Percentiles rank a stretch among this genome's conserved stretches.
Conservation (phyloP, 306 rosid species). For the Citrullus mucosospermus region DNA sequence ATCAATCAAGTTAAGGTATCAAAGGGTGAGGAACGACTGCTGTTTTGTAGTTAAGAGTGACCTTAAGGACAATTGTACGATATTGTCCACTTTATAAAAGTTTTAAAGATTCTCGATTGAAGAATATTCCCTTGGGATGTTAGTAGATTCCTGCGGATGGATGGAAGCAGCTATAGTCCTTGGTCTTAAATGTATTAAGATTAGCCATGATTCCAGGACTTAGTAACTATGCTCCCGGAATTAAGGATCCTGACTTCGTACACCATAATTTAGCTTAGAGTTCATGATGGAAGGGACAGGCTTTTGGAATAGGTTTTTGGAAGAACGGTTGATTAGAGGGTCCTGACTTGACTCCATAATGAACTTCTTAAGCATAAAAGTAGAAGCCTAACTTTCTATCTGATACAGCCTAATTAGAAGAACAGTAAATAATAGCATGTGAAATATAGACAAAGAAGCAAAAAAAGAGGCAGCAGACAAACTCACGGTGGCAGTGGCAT, state of each 20-base stretch:
- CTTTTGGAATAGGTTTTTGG: not conserved
- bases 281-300: not conserved
- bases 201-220: not conserved
- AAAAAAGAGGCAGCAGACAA: slow-evolving; percentile 3
- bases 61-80: not conserved
- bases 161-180: not conserved
- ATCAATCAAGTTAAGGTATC: not conserved
- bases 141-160: too few species aligned
- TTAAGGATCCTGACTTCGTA: not conserved
- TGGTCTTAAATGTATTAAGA: not conserved
- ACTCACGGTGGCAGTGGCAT: slow-evolving; percentile 79
- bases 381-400: not conserved
- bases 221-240: not conserved
- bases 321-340: not conserved
- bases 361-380: not conserved
- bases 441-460: slow-evolving; percentile 3
- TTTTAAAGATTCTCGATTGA: too few species aligned
- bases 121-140: too few species aligned
- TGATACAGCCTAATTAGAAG: not conserved
- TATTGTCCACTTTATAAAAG: too few species aligned
- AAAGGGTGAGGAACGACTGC: not conserved
- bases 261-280: not conserved
- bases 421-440: not conserved
- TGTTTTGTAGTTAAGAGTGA: not conserved
- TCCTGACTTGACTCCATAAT: not conserved